phyloP scores from a whole-genome alignment of 768 basidiomycete genomes.

The Gelatoporia subvermispora region DNA sequence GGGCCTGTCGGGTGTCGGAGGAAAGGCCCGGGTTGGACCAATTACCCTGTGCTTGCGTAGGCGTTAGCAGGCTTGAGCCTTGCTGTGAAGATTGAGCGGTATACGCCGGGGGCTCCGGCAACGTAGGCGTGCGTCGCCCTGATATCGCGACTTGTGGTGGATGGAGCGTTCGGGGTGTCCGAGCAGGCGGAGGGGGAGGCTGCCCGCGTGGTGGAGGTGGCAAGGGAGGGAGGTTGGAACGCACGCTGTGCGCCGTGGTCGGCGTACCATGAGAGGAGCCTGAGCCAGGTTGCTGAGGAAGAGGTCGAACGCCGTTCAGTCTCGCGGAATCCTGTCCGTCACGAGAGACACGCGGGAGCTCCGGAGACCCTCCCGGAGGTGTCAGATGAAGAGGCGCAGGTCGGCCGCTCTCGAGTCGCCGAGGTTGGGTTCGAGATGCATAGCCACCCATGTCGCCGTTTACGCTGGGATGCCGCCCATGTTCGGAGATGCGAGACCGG shows the following conservation, averaged over 20 bases:
- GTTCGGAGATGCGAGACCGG: conserved; percentile 17
- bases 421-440: conserved; percentile 28
- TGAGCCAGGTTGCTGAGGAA: conserved; percentile 41
- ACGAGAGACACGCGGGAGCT: conserved; percentile 70
- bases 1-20: conserved; percentile 54
- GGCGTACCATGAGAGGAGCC: conserved; percentile 26
- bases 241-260: conserved; percentile 30
- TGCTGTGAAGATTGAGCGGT: conserved; percentile 31
- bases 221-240: conserved; percentile 56
- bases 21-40: conserved; percentile 47
- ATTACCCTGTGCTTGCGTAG: conserved; percentile 16
- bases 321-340: conserved; percentile 54
- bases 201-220: conserved; percentile 67
- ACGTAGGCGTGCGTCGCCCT: conserved; percentile 54
- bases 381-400: conserved; percentile 82
- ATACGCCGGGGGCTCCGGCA: conserved; percentile 41
- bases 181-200: conserved; percentile 37
- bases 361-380: conserved; percentile 44
- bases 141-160: conserved; percentile 14
- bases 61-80: conserved; percentile 22
- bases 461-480: conserved; percentile 13
- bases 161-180: conserved; percentile 22
- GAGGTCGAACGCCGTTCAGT: conserved; percentile 37
- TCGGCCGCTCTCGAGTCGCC: conserved; percentile 56
- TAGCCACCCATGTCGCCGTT: conserved; percentile 22